Base-by-base conservation (phyloP, 2,329 filamentous ascomycete species). In the Aureobasidium sp. region DNA sequence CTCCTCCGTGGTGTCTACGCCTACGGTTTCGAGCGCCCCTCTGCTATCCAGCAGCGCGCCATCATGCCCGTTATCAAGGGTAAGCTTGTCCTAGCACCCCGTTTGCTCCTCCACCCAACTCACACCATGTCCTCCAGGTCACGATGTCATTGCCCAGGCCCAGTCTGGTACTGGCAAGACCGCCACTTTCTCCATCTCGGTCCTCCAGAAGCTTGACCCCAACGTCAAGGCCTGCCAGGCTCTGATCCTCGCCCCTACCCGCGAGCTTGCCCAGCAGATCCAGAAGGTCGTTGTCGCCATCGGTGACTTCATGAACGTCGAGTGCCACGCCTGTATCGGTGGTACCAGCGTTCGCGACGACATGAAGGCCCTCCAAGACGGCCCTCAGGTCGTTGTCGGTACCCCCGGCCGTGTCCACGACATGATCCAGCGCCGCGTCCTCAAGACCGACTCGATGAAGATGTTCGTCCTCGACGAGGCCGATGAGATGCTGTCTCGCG, bases 1-100 rank as follows among this genome's bases (percentile, higher is more conserved):
- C 89, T 99, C 75, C 91, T 99, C 77, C 91, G 94, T 82, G 94
- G 90, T 83, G 91, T 99, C 79, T 99, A 97, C 80, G 94, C 94
- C 78, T 99, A 99, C 79, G 94, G 94, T 89, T 99, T 99, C 84
- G 94, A 99, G 87, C 92, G 94, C 71, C 94, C 94, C 67, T 99
- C 94, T 82, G 93, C 94, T 78, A 99, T 99, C 73, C 94, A 99
- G 89, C 91, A 96, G 88, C 93, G 95, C 77, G 94, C 94, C 73
- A 99, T 99, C 80, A 96, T 97, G 89, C 95, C 94, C 75, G 94
- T 99, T 77, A 97, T 99, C 85, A 97, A 97, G 87, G 92, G 90
- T 94, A 82, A 78, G 88, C 78, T 61, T 62, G 26, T 36, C 23
- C n/a, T 60, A 47, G n/a, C 47, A 36, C n/a, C 67, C 65, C 67